phyloP scores from a whole-genome alignment of 139 green algal species.

The Micractinium conductrix region DNA sequence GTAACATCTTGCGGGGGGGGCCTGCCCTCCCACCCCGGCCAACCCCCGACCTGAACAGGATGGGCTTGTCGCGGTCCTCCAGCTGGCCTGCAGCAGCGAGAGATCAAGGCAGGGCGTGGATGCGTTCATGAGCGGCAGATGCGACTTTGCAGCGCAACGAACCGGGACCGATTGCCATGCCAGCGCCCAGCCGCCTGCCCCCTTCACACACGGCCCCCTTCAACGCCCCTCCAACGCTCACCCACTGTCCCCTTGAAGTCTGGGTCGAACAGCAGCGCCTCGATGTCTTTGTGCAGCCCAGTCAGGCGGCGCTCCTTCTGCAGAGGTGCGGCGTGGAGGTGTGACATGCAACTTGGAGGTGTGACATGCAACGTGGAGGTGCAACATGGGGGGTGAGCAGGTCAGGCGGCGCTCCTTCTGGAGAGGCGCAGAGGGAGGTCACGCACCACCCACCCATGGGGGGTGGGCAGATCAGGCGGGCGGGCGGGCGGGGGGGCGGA shows the following conservation, averaged over 20 bases:
- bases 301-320: slow-evolving; percentile 65
- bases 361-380: not conserved
- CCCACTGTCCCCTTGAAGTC: slow-evolving; percentile 22
- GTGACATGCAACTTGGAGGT: not conserved
- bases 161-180: too few species aligned
- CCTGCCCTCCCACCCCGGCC: not conserved
- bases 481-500: too few species aligned
- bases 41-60: slow-evolving; percentile 69
- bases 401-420: too few species aligned
- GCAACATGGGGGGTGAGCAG: not conserved
- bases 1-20: not conserved
- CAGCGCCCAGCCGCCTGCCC: too few species aligned
- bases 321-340: not conserved
- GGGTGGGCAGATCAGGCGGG: too few species aligned
- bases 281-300: slow-evolving; percentile 67
- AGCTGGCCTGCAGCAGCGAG: slow-evolving; percentile 53
- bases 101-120: too few species aligned
- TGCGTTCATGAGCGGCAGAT: too few species aligned
- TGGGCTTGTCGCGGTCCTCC: slow-evolving; percentile 68
- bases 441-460: too few species aligned
- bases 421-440: too few species aligned
- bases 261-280: slow-evolving; percentile 74
- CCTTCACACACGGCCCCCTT: too few species aligned
- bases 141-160: too few species aligned
- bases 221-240: not conserved